Evolutionary conservation across 345 rosid genomes (phyloP).

Genomic region (Diplotaxis tenuifolia): DNA sequence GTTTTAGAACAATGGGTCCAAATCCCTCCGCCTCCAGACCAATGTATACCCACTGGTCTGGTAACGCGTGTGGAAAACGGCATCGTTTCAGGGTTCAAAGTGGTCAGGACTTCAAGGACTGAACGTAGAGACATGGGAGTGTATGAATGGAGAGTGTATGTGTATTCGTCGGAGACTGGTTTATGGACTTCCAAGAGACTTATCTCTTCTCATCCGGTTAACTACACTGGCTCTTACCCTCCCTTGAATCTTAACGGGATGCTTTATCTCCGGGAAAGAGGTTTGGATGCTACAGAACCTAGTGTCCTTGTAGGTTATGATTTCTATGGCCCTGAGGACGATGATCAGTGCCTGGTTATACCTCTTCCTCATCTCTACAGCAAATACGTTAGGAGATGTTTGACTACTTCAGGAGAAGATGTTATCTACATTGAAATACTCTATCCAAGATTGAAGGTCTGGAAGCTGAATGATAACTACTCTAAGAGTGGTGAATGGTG

Average conservation of each 20-base stretch:
- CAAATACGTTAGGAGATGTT: conserved; percentile 1
- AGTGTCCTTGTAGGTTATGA: not conserved
- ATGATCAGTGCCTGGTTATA: conserved; percentile 4
- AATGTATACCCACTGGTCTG: not conserved
- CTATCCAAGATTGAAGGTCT: not conserved
- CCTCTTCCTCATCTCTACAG: not conserved
- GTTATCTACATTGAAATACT: not conserved
- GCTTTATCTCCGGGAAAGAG: not conserved
- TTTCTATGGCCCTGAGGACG: conserved; percentile 1
- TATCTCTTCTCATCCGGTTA: not conserved
- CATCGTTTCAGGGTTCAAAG: conserved; percentile 7
- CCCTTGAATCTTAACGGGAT: not conserved
- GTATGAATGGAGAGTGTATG: conserved; percentile 14
- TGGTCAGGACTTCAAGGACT: conserved; percentile 1
- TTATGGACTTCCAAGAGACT: conserved; percentile 6
- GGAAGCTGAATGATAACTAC: not conserved
- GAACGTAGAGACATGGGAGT: not conserved
- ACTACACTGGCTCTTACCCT: not conserved
- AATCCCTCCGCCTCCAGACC: conserved; percentile 10
- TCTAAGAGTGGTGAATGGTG: not conserved
- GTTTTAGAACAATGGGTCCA: conserved; percentile 18
- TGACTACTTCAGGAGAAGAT: conserved; percentile 14
- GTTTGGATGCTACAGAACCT: not conserved
- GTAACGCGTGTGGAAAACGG: conserved; percentile 6
- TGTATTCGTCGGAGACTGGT: conserved; percentile 16